Conservation (phyloP, 2,329 filamentous ascomycete genomes). For the Cryphonectria japonica region DNA sequence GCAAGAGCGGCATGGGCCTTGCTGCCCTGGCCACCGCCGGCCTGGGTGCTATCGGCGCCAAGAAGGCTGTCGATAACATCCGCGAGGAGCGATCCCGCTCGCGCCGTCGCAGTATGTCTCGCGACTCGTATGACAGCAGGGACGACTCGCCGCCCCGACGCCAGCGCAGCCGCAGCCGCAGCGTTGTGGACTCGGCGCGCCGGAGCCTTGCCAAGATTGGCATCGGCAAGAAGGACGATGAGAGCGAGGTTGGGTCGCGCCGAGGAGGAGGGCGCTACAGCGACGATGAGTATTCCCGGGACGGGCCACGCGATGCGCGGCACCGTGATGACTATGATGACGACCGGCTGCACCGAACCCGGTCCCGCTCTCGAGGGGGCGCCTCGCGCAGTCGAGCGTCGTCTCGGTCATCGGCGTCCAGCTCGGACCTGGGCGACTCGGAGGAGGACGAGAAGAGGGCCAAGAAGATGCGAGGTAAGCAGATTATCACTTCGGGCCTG, state of each 20-base stretch:
- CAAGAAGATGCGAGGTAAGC: conserved; percentile 66
- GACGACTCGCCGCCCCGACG: conserved; percentile 45
- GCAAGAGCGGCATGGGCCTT: conserved; percentile 54
- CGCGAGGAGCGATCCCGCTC: conserved; percentile 52
- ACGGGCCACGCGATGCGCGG: conserved; percentile 42
- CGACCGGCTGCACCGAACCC: conserved; percentile 46
- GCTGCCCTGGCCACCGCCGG: conserved; percentile 67
- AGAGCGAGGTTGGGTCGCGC: conserved; percentile 33
- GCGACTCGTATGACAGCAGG: conserved; percentile 51
- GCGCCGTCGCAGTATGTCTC: conserved; percentile 45
- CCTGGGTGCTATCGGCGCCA: conserved; percentile 62
- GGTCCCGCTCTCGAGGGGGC: conserved; percentile 45
- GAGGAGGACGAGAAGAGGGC: conserved; percentile 58
- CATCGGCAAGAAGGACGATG: conserved; percentile 53
- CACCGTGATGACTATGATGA: conserved; percentile 49
- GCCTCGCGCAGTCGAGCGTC: conserved; percentile 38
- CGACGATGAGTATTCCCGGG: conserved; percentile 51
- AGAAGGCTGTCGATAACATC: conserved; percentile 56
- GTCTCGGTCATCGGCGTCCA: conserved; percentile 53
- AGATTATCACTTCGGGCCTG: conserved; percentile 59
- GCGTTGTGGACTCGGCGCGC: conserved; percentile 65
- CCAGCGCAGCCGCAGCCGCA: conserved; percentile 63
- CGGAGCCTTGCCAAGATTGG: conserved; percentile 66
- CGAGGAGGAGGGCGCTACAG: conserved; percentile 39
- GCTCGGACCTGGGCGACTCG: conserved; percentile 61